Evolutionary conservation across 2,329 filamentous ascomycete species (phyloP), one percentile per base, ranked within the genome.

Genomic region (Cladobotryum mycophilum): DNA sequence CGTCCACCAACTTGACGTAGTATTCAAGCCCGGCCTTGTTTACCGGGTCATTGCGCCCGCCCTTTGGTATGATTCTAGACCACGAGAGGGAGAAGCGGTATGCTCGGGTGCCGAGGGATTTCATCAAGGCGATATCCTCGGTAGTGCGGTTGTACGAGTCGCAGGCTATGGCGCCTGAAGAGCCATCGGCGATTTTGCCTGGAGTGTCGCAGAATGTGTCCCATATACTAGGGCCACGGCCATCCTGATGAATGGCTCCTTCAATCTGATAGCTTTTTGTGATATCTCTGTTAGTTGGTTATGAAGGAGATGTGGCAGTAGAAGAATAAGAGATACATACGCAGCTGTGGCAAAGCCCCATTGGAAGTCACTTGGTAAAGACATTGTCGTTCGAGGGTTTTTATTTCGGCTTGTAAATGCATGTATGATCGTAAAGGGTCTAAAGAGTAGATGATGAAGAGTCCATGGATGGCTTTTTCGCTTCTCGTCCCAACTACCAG

Each of bases 81-180:
- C 85, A 95, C 17, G 88, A 88, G 55, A 95, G 75, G 45, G 88
- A 93, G 71, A 95, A 95, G 45, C 89, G 86, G 71, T 95, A 95
- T 36, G 81, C 81, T 61, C 80, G 81, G 52, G 88, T 82, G 48
- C 88, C 86, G 22, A 87, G 79, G 46, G 78, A 73, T 71, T 89
- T 89, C 57, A 95, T 75, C 35, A 95, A 78, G 11, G 76, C 80
- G 63, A 95, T 88, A 64, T 95, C 89, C 63, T 89, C 82, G 37
- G 74, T 76, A 46, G 84, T 88, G 48, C 85, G 83, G 70, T 92
- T 84, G 75, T 95, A 95, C 25, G 87, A 91, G 72, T 95, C 88
- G 71, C 89, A 95, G 36, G 89, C 89, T 41, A 88, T 79, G 47
- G 81, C 84, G 47, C 89, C 89, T 41, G 82, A 85, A 59, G 78